Evolutionary conservation across 148 eudicot species (phyloP), one percentile per base, ranked within the genome.

Genomic region (Simmondsia chinensis): DNA sequence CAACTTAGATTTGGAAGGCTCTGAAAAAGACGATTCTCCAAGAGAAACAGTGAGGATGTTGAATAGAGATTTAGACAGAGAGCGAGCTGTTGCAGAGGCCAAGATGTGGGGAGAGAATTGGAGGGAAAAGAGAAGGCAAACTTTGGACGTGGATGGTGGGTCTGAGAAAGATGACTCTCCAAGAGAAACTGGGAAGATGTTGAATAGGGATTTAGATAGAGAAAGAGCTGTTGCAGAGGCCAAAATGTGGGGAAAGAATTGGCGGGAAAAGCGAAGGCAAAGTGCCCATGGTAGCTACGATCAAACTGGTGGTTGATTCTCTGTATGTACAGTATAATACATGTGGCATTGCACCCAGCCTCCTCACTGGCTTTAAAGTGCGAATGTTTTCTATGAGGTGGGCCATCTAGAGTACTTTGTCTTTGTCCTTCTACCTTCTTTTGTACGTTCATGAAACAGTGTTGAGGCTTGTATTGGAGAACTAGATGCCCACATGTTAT

Each of bases 1-100:
- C 19, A 80, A 60, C 34, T 76, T 82, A 84, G 88, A 77, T 33
- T 21, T 72, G 61, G 91, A 81, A 60, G 80, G 77, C 16, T 62
- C 58, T 9, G 77, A 66, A 47, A 67, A 39, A 37, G 82, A 71
- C 1, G 76, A 71, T 17, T 75, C 77, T 18, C 76, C 82, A 9
- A 59, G 29, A 48, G 76, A 70, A 35, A 56, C 67, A 3, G 58
- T 53, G 1, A 70, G 54, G 56, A 70, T 59, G 59, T 29, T 59
- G 29, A 71, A 61, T 26, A 51, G 56, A 43, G 81, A 75, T 36
- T 31, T 56, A 16, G 74, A 67, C 8, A 64, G 82, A 20, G 82
- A 76, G 57, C 37, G 74, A 12, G 77, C 74, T 5, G 82, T 76
- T 43, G 77, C 77, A 11, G 82, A 71, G 42, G 77, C 82, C 8